Percentiles rank a stretch among this genome's conserved stretches.
Conservation (phyloP, 2,329 filamentous ascomycete genomes). For the Ceratocystis eucalypticola region DNA sequence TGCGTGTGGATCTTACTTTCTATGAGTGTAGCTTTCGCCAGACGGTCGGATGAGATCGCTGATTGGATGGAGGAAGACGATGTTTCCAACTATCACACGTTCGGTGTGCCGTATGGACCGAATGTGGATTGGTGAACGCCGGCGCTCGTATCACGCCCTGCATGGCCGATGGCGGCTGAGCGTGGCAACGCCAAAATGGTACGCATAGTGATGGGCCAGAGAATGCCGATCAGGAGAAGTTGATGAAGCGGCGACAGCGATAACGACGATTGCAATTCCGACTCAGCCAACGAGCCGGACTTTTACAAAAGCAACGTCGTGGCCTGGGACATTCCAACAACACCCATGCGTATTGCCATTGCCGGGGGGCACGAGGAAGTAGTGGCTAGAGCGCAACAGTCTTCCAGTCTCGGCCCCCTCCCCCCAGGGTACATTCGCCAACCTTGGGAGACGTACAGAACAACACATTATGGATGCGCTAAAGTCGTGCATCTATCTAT, state of each 20-base stretch:
- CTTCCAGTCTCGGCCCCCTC: no score
- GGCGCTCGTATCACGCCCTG: constrained; percentile 61
- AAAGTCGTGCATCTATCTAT: no score
- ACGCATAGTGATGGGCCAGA: constrained; percentile 58
- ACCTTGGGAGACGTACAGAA: no score
- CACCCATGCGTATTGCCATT: constrained; percentile 68
- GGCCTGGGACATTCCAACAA: constrained; percentile 66
- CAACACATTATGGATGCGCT: no score
- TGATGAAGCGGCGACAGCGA: constrained; percentile 34
- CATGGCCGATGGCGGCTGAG: constrained; percentile 59
- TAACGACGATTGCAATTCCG: constrained; percentile 26
- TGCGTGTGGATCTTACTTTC: constrained; percentile 70
- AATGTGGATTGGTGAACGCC: constrained; percentile 47
- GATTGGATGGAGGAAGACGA: no score
- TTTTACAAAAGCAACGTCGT: constrained; percentile 64
- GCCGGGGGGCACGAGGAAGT: no score
- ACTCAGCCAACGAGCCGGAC: constrained; percentile 48
- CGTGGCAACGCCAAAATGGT: constrained; percentile 57
- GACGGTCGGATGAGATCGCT: constrained; percentile 30
- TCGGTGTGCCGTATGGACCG: no score
- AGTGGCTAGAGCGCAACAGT: no score
- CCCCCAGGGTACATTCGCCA: no score
- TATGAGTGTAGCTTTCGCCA: constrained; percentile 68
- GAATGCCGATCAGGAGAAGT: constrained; percentile 47
- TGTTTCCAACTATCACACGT: no score